Evolutionary conservation across 208 protist species (phyloP).

Genomic region (Entamoeba histolytica): DNA sequence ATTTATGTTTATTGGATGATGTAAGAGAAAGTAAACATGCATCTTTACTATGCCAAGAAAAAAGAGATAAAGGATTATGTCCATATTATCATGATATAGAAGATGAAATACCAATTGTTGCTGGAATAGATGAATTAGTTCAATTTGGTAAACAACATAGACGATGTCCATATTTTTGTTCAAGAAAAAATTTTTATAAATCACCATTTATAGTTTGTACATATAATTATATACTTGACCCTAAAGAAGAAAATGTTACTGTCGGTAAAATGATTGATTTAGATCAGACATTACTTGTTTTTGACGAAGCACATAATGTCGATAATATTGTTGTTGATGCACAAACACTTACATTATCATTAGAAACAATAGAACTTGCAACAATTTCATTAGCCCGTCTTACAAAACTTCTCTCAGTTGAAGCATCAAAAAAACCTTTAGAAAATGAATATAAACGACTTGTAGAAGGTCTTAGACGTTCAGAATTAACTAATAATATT

Average conservation of each 20-base stretch:
- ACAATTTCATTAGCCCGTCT: neutral
- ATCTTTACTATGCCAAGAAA: too few relatives aligned
- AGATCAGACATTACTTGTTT: slow-evolving; percentile 7
- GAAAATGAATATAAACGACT: too few relatives aligned
- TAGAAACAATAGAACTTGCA: neutral
- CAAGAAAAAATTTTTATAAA: too few relatives aligned
- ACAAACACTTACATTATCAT: neutral
- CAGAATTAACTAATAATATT: too few relatives aligned
- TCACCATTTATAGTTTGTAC: too few relatives aligned
- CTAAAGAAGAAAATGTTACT: neutral
- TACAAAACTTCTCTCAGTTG: neutral
- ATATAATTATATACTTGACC: neutral
- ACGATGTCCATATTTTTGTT: too few relatives aligned
- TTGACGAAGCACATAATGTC: slow-evolving; percentile 19
- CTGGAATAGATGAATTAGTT: neutral
- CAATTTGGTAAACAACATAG: neutral
- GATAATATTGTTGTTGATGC: neutral
- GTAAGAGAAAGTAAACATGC: neutral
- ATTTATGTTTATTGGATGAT: neutral
- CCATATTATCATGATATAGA: neutral
- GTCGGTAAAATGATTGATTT: too few relatives aligned
- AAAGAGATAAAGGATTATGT: neutral
- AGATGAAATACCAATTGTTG: neutral
- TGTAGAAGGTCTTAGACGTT: too few relatives aligned
- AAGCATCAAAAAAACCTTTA: neutral